Evolutionary conservation across 2,329 filamentous ascomycete species (phyloP), one percentile per base, ranked within the genome.

Genomic region (Fusarium fracticaudum): DNA sequence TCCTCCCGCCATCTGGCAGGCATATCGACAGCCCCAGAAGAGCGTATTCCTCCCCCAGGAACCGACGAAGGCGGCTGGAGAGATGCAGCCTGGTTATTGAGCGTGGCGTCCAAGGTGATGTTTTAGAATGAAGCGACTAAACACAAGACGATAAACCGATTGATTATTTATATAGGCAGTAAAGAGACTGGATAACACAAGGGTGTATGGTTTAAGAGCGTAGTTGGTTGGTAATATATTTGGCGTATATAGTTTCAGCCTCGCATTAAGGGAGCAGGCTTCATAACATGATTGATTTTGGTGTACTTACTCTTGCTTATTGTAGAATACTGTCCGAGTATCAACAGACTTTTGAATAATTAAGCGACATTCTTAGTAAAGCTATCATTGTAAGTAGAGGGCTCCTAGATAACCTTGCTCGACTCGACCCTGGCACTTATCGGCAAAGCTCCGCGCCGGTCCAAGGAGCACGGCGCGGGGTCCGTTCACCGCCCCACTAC

Each of bases 81-180:
- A 66, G 91, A 93, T 80, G 91, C 90, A 33, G 90, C 90, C 22
- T 93, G 91, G 91, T 81, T 93, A 53, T 81, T 93, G 63, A 91
- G 87, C 72, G 90, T 93, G 71, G 91, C 90, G 17, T 87, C 87
- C 33, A 91, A 90, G 77, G 88, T 91, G 50, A 83, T 91, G 74
- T 85, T 91, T 71, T 91, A 81, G 84, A 70, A 24, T 31, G 43
- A 60, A 58, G 41, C 17, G 24, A 22, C 22, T 44, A 24, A 33
- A 44, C 29, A 26, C 35, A 35, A 65, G 60, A 63, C 48, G 37
- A 54, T 60, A 54, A 38, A 64, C 48, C 60, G 55, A 43, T n/a
- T 40, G 43, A 47, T 45, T 37, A 62, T 53, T 51, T 50, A 44
- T 59, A 61, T 45, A 55, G 40, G 33, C 50, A 35, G 50, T 15